phyloP scores from a whole-genome alignment of 1,284 basidiomycete genomes.

The Meira miltonrushii region DNA sequence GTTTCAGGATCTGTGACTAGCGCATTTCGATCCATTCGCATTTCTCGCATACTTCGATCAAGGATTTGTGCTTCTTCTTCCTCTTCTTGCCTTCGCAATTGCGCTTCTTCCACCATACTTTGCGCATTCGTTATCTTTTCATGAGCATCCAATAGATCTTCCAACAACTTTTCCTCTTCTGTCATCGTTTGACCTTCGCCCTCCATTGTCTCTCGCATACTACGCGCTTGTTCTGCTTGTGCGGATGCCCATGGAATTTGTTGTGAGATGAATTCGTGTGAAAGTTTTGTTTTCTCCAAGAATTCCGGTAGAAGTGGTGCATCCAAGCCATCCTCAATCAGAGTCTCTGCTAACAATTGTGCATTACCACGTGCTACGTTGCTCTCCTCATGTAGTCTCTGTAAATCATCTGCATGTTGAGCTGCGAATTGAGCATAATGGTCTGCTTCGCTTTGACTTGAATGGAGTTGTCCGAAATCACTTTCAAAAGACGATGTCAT shows the following conservation, averaged over 20 bases:
- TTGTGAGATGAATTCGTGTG: slow-evolving; percentile 26
- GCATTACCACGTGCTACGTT: slow-evolving; percentile 32
- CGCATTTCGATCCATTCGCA: slow-evolving; percentile 27
- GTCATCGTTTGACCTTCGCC: neutral
- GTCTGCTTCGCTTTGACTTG: neutral
- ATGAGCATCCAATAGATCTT: slow-evolving; percentile 34
- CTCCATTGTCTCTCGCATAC: neutral
- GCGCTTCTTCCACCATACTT: slow-evolving; percentile 25
- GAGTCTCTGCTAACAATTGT: slow-evolving; percentile 24
- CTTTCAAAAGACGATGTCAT: no score
- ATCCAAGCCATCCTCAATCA: slow-evolving; percentile 17
- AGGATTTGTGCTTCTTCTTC: slow-evolving; percentile 29
- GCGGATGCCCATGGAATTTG: slow-evolving; percentile 40
- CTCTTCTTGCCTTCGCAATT: slow-evolving; percentile 21
- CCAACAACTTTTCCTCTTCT: slow-evolving; percentile 19
- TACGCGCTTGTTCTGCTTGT: slow-evolving; percentile 22
- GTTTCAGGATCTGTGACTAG: slow-evolving; percentile 21
- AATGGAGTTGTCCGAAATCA: neutral
- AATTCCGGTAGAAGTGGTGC: slow-evolving; percentile 18
- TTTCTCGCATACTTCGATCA: slow-evolving; percentile 30
- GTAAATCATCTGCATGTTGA: slow-evolving; percentile 21
- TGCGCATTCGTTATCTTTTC: slow-evolving; percentile 23
- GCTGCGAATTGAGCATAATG: neutral
- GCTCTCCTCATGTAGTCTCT: slow-evolving; percentile 39
- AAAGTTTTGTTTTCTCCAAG: slow-evolving; percentile 20